A percentile compares a stretch with the other conserved stretches of the same genome.
phyloP scores from a whole-genome alignment of 352 stramenopile genomes.

The Phytophthora sp. region DNA sequence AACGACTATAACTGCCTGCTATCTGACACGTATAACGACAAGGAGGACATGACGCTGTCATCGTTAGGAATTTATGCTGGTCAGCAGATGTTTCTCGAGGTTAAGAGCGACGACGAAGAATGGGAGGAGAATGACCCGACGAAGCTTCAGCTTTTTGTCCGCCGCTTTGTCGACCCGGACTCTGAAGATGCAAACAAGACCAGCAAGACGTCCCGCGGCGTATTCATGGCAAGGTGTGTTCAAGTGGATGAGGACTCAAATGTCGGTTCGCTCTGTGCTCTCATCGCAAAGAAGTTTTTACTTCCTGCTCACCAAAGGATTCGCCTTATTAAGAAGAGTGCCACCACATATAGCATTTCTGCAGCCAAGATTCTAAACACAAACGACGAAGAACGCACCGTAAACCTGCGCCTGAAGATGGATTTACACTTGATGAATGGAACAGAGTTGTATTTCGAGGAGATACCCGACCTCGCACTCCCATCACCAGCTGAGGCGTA shows the following conservation, averaged over 20 bases:
- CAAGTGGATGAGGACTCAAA: constrained; percentile 73
- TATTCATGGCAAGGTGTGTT: constrained; percentile 58
- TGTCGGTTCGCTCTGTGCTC: constrained; percentile 48
- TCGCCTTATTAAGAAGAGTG: constrained; percentile 74
- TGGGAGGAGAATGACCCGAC: constrained; percentile 72
- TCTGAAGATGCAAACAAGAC: not conserved
- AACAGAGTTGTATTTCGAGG: constrained; percentile 79
- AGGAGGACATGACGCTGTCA: constrained; percentile 59
- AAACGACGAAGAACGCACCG: constrained; percentile 47
- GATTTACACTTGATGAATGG: constrained; percentile 75
- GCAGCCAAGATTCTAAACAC: constrained; percentile 73
- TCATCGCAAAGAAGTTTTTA: constrained; percentile 65
- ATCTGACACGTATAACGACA: constrained; percentile 64
- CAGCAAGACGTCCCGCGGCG: constrained; percentile 9
- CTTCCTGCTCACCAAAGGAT: constrained; percentile 47
- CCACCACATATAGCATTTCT: constrained; percentile 65
- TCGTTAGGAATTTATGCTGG: constrained; percentile 72
- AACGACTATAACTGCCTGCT: constrained; percentile 81
- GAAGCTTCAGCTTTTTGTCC: constrained; percentile 78
- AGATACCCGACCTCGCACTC: constrained; percentile 50
- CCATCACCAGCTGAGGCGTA: constrained; percentile 61
- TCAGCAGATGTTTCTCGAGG: constrained; percentile 77
- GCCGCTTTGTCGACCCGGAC: constrained; percentile 52
- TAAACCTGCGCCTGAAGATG: constrained; percentile 55
- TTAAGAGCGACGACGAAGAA: constrained; percentile 60